Base-by-base conservation (phyloP, 2,329 filamentous ascomycete genomes). In the Diaporthe citri region DNA sequence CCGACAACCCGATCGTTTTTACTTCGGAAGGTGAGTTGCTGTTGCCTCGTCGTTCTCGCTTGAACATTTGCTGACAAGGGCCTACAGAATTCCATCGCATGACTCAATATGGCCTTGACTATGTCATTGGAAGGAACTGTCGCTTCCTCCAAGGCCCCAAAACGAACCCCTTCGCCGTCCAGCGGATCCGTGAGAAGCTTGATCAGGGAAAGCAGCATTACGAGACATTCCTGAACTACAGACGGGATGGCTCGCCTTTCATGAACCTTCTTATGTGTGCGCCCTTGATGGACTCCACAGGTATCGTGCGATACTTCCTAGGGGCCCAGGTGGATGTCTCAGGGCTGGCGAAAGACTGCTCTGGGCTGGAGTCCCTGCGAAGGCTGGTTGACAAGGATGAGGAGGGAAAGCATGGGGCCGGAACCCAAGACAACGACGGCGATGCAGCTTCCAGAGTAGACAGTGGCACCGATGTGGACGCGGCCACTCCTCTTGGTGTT, bases 191-290 rank as follows among this genome's bases (percentile, higher is more conserved):
- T 43, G 89, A 93, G 55, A 91, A 91, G 39, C 83, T 93, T 15
- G 82, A 86, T 10, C 88, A 87, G 1, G 92, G 92, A n/a, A 88
- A 90, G 78, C 93, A 95, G 79, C 90, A 93, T 77, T 93, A 89
- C 72, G 94, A 96, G 79, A 90, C 94, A 0, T 91, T 96, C 73
- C 84, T 96, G 51, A 96, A 96, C 81, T 96, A 94, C 79, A 90
- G 93, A 43, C 90, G 93, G n/a, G 93, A 95, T 78, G 93, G 93
- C 0, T 93, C 92, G 0, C 92, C 93, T 0, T 95, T 95, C 80
- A 92, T 95, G 88, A 95, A 95, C 76, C 86, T 95, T 3, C 86
- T 95, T 34, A 94, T 94, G 91, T 89, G 90, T n/a, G 91, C 93
- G 1, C 93, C 93, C 0, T 84, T 95, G 0, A 89, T 91, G 77